These are phyloP conservation scores for Chamaenerion angustifolium DNA, from an alignment of 345 rosid species.

Conservation along the genomic window DNA sequence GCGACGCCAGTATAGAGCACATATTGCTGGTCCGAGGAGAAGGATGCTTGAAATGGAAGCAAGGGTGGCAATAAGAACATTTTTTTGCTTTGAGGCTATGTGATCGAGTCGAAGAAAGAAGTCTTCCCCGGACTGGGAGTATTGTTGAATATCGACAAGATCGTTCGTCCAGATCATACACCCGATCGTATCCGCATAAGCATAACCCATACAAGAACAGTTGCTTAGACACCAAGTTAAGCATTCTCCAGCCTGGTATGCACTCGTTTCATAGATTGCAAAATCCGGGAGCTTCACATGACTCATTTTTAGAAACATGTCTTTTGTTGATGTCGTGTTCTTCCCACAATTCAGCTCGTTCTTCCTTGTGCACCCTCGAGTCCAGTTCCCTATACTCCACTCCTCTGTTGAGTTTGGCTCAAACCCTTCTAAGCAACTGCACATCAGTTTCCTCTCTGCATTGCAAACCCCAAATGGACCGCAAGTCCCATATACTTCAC, in stretches of 20 bases:
- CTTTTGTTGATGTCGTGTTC: background rate
- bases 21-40: no score
- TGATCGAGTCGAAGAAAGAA: constrained; percentile 4
- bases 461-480: constrained; percentile 20
- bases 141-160: constrained; percentile 3
- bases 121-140: constrained; percentile 1
- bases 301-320: constrained; percentile 3
- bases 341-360: constrained; percentile 5
- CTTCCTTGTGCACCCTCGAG: constrained; percentile 18
- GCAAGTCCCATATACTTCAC: constrained; percentile 19
- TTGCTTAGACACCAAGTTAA: constrained; percentile 16
- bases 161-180: constrained; percentile 6
- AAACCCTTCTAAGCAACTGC: constrained; percentile 22
- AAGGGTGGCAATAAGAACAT: no score
- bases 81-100: no score
- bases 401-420: constrained; percentile 10
- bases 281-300: constrained; percentile 8
- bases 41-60: no score
- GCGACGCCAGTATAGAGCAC: no score
- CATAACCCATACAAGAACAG: constrained; percentile 9
- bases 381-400: constrained; percentile 12
- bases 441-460: background rate
- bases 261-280: background rate
- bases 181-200: background rate
- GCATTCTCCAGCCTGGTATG: constrained; percentile 3